phyloP scores from a whole-genome alignment of 2,329 filamentous ascomycete species.

The Fusarium nodosum region DNA sequence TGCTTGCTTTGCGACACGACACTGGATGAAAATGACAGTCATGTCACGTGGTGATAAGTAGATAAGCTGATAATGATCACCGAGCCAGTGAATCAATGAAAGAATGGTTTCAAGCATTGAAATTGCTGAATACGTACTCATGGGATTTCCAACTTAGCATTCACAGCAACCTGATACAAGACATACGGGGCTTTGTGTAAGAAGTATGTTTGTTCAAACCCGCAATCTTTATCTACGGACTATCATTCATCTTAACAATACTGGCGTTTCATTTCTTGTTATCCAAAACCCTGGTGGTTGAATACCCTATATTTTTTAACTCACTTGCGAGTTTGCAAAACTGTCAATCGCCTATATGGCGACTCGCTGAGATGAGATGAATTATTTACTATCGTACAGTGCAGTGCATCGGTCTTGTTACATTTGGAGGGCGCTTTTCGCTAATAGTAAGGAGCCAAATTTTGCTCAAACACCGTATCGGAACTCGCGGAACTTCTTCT shows the following conservation, averaged over 20 bases:
- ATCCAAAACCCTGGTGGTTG: background rate
- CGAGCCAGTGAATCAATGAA: too few species aligned
- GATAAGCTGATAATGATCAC: too few species aligned
- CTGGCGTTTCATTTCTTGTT: fast-evolving
- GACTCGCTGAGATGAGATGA: background rate
- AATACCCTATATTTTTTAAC: background rate
- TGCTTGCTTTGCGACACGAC: background rate
- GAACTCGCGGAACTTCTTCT: constrained; percentile 59
- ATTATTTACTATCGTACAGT: background rate
- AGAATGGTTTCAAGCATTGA: too few species aligned
- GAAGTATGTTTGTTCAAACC: background rate
- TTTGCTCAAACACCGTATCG: constrained; percentile 54
- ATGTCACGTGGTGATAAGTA: background rate
- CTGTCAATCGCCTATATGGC: too few species aligned
- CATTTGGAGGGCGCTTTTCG: too few species aligned
- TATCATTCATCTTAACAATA: background rate
- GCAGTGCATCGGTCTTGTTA: background rate
- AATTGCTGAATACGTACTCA: too few species aligned
- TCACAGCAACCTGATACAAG: background rate
- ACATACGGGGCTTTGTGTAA: background rate
- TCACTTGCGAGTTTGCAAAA: too few species aligned
- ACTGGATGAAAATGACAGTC: background rate
- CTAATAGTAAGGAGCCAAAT: fast-evolving
- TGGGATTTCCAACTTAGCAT: background rate
- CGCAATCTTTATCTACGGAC: too few species aligned